A percentile compares a stretch with the other conserved stretches of the same genome.
These are phyloP conservation scores for Trapa bicornis DNA, from an alignment of 345 rosid genomes.

Conservation along the genomic window DNA sequence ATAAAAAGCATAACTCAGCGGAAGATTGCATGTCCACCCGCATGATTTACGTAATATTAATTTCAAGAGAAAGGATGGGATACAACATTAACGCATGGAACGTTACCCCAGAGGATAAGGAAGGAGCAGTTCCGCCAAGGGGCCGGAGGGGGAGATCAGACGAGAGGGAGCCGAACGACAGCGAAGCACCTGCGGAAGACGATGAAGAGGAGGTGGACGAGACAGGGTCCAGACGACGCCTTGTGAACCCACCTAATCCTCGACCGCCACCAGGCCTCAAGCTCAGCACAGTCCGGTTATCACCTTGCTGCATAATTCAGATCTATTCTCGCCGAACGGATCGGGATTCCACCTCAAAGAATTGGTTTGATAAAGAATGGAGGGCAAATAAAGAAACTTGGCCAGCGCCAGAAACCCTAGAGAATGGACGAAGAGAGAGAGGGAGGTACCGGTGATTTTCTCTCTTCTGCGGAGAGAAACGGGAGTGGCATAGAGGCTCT, in stretches of 20 bases:
- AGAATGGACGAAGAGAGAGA: conserved; percentile 17
- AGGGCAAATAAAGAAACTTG: not conserved
- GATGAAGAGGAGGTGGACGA: conserved; percentile 21
- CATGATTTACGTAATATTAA: not conserved
- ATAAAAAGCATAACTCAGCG: not conserved
- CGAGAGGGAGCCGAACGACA: conserved; percentile 48
- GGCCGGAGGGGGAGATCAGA: conserved; percentile 72
- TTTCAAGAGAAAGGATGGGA: not conserved
- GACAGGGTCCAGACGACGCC: conserved; percentile 41
- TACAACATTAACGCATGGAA: not conserved
- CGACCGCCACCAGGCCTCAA: conserved; percentile 99
- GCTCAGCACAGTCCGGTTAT: conserved; percentile 70
- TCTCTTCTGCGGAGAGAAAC: conserved; percentile 41
- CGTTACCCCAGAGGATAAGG: conserved; percentile 32
- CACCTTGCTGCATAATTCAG: conserved; percentile 87
- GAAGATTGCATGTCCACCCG: not conserved
- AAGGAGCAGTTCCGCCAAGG: conserved; percentile 40
- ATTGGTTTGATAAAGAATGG: not conserved
- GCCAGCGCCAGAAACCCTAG: conserved; percentile 20
- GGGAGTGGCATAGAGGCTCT: conserved; percentile 22
- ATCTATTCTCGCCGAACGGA: conserved; percentile 24
- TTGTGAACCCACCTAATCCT: conserved; percentile 69
- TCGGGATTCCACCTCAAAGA: too few species aligned
- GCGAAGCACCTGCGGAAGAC: conserved; percentile 17
- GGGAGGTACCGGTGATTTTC: conserved; percentile 16